Conservation (phyloP, 768 basidiomycete genomes). For the Lactarius sp. region DNA sequence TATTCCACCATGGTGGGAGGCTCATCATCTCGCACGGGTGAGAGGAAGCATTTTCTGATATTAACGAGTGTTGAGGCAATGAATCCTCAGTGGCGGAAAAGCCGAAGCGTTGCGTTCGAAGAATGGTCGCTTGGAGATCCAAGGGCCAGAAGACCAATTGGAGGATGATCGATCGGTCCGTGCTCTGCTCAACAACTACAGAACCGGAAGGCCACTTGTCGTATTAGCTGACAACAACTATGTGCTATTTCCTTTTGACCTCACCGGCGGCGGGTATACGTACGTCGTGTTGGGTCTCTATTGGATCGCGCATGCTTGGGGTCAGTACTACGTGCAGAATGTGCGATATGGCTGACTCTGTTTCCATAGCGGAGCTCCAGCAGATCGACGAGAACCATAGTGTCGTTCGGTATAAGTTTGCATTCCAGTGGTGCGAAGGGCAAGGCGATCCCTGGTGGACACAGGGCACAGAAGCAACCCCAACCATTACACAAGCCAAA, state of each 20-base stretch:
- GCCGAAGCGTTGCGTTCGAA: slow-evolving; percentile 50
- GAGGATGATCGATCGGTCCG: slow-evolving; percentile 66
- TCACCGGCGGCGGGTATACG: slow-evolving; percentile 44
- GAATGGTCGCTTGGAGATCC: slow-evolving; percentile 38
- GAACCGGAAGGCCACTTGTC: slow-evolving; percentile 53
- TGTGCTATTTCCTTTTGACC: slow-evolving; percentile 64
- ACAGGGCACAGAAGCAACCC: neutral
- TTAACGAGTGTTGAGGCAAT: neutral
- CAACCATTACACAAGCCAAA: neutral
- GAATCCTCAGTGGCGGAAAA: slow-evolving; percentile 56
- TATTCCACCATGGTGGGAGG: slow-evolving; percentile 57
- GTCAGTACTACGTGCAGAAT: slow-evolving; percentile 35
- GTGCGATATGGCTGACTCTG: neutral
- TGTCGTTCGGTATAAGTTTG: slow-evolving; percentile 79
- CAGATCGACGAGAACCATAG: slow-evolving; percentile 41
- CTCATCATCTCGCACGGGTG: slow-evolving; percentile 85
- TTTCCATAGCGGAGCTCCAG: slow-evolving; percentile 56
- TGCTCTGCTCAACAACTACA: slow-evolving; percentile 57
- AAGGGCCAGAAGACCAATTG: slow-evolving; percentile 58
- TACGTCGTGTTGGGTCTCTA: slow-evolving; percentile 67
- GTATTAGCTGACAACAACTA: slow-evolving; percentile 75
- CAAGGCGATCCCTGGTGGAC: slow-evolving; percentile 60
- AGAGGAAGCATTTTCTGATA: slow-evolving; percentile 24
- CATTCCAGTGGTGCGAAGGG: slow-evolving; percentile 76
- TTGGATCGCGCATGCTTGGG: slow-evolving; percentile 65